Evolutionary conservation across 768 basidiomycete genomes (phyloP).

Genomic region (Rhodotorula babjevae): DNA sequence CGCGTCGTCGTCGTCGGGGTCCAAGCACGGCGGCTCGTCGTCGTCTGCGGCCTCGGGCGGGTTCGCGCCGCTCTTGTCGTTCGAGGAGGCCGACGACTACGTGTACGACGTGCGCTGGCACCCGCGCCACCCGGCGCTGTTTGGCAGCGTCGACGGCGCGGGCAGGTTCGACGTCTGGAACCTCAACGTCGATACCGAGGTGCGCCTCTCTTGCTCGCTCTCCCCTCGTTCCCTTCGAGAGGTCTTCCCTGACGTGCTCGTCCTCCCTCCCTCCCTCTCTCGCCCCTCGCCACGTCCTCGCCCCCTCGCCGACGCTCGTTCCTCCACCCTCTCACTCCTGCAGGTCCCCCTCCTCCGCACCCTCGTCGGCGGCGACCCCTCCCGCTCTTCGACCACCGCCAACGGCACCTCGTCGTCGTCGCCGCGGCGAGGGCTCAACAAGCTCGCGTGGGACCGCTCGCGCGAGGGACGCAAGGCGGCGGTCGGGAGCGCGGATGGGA

Average conservation of each 20-base stretch:
- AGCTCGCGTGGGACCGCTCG: slow-evolving; percentile 79
- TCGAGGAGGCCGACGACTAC: slow-evolving; percentile 97
- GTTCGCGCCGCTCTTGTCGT: slow-evolving; percentile 77
- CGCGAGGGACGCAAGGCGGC: slow-evolving; percentile 87
- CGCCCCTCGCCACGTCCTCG: not conserved
- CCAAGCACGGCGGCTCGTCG: not conserved
- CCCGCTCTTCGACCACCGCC: slow-evolving; percentile 36
- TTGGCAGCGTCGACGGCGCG: slow-evolving; percentile 88
- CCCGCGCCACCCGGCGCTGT: slow-evolving; percentile 86
- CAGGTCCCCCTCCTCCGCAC: slow-evolving; percentile 92
- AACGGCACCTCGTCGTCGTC: no score
- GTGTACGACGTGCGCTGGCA: slow-evolving; percentile 99
- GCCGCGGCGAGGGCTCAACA: slow-evolving; percentile 67
- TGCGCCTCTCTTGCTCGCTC: slow-evolving; percentile 48
- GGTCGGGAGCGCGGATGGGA: slow-evolving; percentile 85
- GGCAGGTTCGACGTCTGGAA: slow-evolving; percentile 98
- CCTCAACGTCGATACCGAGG: slow-evolving; percentile 92
- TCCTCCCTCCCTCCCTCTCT: not conserved
- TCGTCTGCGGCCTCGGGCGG: not conserved
- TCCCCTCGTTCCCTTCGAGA: no score
- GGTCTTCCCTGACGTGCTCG: no score
- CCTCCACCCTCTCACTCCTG: no score
- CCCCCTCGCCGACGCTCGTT: not conserved
- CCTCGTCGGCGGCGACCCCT: slow-evolving; percentile 57
- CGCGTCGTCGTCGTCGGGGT: not conserved